Percentiles rank a stretch among this genome's conserved stretches.
Conservation (phyloP, 306 rosid genomes). For the Sphenostylis stenocarpa region DNA sequence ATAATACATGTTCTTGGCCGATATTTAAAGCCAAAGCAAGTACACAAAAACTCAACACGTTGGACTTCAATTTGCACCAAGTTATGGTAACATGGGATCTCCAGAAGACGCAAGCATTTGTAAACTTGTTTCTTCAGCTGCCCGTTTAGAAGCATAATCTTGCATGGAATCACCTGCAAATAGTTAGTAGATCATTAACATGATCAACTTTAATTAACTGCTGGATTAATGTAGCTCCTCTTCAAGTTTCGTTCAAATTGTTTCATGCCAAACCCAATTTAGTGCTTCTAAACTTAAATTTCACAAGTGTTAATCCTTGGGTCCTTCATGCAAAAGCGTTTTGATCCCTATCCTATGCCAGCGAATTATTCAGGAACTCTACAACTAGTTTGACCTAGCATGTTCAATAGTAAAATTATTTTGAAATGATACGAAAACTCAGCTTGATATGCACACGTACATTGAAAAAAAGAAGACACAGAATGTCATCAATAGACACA, state of each 20-base stretch:
- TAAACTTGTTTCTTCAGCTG: constrained; percentile 67
- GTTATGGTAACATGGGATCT: constrained; percentile 89
- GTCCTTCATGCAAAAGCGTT: neutral
- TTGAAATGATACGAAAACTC: constrained; percentile 1
- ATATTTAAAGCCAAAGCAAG: constrained; percentile 33
- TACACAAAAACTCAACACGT: constrained; percentile 31
- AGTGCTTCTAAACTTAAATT: constrained; percentile 19
- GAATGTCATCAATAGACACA: constrained; percentile 1
- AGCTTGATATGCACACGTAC: constrained; percentile 17
- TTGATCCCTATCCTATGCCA: constrained; percentile 11
- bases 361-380: constrained; percentile 1
- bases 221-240: constrained; percentile 12
- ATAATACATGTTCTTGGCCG: constrained; percentile 40
- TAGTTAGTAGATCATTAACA: constrained; percentile 22
- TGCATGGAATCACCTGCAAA: constrained; percentile 79
- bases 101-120: constrained; percentile 76
- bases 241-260: constrained; percentile 14
- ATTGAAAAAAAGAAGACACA: constrained; percentile 21
- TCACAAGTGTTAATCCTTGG: neutral
- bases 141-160: constrained; percentile 62
- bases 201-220: constrained; percentile 8
- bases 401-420: constrained; percentile 6
- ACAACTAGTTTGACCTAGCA: neutral
- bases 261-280: neutral
- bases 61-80: constrained; percentile 40